Evolutionary conservation across 345 rosid genomes (phyloP), one percentile per base, ranked within the genome.

Genomic region (Streptanthus diversifolius): DNA sequence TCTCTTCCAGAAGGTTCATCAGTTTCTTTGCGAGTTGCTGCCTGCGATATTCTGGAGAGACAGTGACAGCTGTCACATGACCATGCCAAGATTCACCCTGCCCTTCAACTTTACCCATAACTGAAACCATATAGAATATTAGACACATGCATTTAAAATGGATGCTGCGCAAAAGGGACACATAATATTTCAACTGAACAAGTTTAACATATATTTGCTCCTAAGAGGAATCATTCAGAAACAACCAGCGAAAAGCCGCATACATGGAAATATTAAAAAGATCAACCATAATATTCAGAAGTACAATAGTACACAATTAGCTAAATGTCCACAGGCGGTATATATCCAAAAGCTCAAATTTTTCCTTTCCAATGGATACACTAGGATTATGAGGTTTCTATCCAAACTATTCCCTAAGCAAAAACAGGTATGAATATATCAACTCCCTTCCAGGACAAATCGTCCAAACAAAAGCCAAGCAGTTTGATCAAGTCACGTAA

Each of bases 41-140:
- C 84, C 98, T 84, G 49, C 97, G 86, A 66, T 90, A 95, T 35
- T 95, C 96, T 27, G 92, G 81, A 17, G 97, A 85, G 29, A 92
- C 97, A 19, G 99, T 92, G 27, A 92, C 97, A 2, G 98, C 99
- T 13, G 97, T 95, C 14, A 92, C 98, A 74, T 88, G 99, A 41
- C 99, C 98, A 66, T 95, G 98, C 98, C 98, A 95, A 5, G 96
- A 92, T 77, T 92, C 98, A 60, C 98, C 99, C 25, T 90, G 97
- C 58, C 97, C 99, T 86, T 92, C 97, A 19, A 90, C 95, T 72
- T 95, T 92, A 33, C 97, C 97, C 98, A 95, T 92, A 51, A 90
- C 98, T 88, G 83, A 68, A 77, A 22, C 69, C 77, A 58, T 58
- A 49, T 27, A 8, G 63, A 40, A 45, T 8, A 76, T 72, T 32